These are phyloP conservation scores for Teunomyces cretensis DNA, from an alignment of 805 yeast species.

Conservation along the genomic window DNA sequence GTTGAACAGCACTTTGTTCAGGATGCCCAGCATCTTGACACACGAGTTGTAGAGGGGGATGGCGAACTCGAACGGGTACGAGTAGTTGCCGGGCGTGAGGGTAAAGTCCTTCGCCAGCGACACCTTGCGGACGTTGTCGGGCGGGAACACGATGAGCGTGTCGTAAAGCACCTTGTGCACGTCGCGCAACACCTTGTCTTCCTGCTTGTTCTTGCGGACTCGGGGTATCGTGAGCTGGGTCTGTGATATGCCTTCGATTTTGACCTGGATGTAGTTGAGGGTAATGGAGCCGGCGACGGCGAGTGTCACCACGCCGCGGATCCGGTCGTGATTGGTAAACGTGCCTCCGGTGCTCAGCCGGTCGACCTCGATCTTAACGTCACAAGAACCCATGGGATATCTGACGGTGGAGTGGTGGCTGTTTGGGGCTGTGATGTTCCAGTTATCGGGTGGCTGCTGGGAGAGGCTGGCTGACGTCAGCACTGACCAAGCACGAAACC, in stretches of 20 bases:
- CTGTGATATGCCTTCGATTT: slow-evolving; percentile 49
- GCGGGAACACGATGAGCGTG: slow-evolving; percentile 51
- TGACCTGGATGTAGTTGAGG: slow-evolving; percentile 49
- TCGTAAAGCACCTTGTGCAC: slow-evolving; percentile 51
- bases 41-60: slow-evolving; percentile 46
- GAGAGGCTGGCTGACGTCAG: background rate
- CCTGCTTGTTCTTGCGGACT: slow-evolving; percentile 6
- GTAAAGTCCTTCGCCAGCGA: slow-evolving; percentile 45
- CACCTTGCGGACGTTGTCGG: slow-evolving; percentile 46
- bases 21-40: slow-evolving; percentile 30
- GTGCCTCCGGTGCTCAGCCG: slow-evolving; percentile 35
- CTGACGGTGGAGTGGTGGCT: too few relatives aligned
- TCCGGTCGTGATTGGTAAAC: slow-evolving; percentile 47
- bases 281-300: slow-evolving; percentile 41
- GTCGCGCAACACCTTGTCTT: slow-evolving; percentile 26
- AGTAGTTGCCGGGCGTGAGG: slow-evolving; percentile 50
- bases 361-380: slow-evolving; percentile 35
- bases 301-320: slow-evolving; percentile 42
- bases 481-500: background rate
- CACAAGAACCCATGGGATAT: slow-evolving; percentile 10
- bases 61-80: slow-evolving; percentile 47
- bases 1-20: slow-evolving; percentile 34
- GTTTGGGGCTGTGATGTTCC: too few relatives aligned
- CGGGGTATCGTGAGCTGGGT: slow-evolving; percentile 35
- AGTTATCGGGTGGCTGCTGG: too few relatives aligned